These are phyloP conservation scores for Neocallimastix lanati DNA, from an alignment of 192 early-diverging fungal genomes.

Conservation along the genomic window DNA sequence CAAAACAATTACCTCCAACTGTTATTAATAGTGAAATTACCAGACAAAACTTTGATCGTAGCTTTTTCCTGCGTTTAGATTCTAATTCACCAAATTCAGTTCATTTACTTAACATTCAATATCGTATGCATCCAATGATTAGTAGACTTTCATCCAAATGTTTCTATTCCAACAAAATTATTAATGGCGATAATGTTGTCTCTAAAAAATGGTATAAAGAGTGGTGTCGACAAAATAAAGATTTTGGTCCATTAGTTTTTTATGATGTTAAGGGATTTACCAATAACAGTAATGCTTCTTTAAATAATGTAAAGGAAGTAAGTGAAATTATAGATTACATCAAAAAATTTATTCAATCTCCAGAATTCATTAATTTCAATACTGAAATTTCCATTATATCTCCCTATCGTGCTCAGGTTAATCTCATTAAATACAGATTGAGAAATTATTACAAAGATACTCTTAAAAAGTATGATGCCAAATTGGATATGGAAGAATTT, in stretches of 20 bases:
- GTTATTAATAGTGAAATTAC: slow-evolving; percentile 52
- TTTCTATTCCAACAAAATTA: slow-evolving; percentile 60
- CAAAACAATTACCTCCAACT: slow-evolving; percentile 83
- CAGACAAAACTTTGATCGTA: slow-evolving; percentile 58
- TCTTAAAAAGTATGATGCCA: neutral
- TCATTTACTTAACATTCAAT: slow-evolving; percentile 81
- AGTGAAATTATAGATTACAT: neutral
- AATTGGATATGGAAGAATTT: too few relatives aligned
- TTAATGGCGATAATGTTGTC: slow-evolving; percentile 43
- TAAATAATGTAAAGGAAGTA: neutral
- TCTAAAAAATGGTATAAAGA: slow-evolving; percentile 53
- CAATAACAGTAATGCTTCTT: neutral
- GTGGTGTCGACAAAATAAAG: neutral
- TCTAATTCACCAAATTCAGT: slow-evolving; percentile 36
- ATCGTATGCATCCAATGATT: slow-evolving; percentile 91
- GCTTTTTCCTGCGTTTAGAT: slow-evolving; percentile 77
- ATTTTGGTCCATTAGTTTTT: slow-evolving; percentile 60
- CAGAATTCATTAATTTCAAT: slow-evolving; percentile 21
- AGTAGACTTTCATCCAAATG: slow-evolving; percentile 53
- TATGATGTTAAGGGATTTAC: slow-evolving; percentile 42
- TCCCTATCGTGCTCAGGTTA: slow-evolving; percentile 74
- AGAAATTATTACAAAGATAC: neutral
- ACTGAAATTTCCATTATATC: slow-evolving; percentile 68
- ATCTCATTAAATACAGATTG: slow-evolving; percentile 50
- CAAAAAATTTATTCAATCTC: neutral